A percentile compares a stretch with the other conserved stretches of the same genome.
Evolutionary conservation across 2,329 filamentous ascomycete genomes (phyloP).

Genomic region (Fusarium graminum): DNA sequence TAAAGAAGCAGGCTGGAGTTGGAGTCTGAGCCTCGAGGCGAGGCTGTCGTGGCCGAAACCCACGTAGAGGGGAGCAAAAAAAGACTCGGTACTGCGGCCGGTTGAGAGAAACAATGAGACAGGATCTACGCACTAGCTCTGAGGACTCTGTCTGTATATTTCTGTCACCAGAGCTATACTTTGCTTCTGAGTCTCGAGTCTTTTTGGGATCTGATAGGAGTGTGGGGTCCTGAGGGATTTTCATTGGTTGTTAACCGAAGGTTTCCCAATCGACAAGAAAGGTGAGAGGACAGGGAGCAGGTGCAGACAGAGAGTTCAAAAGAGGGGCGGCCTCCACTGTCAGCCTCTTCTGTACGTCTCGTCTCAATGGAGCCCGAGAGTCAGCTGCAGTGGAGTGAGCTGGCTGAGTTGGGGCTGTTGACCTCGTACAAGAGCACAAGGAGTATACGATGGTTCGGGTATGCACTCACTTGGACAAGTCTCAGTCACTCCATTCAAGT

Average conservation of each 20-base stretch:
- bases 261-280: slow-evolving; percentile 35
- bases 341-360: slow-evolving; percentile 42
- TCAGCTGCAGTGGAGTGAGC: slow-evolving; percentile 37
- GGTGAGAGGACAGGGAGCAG: slow-evolving; percentile 25
- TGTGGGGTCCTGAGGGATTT: slow-evolving; percentile 16
- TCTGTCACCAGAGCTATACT: background rate
- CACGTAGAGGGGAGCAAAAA: slow-evolving; percentile 3
- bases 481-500: background rate
- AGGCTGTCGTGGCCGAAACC: slow-evolving; percentile 47
- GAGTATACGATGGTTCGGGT: slow-evolving; percentile 25
- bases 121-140: background rate
- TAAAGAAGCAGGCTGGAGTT: slow-evolving; percentile 29
- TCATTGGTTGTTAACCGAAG: slow-evolving; percentile 50
- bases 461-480: slow-evolving; percentile 35
- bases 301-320: slow-evolving; percentile 12
- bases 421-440: slow-evolving; percentile 34
- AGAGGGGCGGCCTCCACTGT: slow-evolving; percentile 47
- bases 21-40: slow-evolving; percentile 39
- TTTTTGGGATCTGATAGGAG: background rate
- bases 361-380: slow-evolving; percentile 9
- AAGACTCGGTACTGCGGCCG: slow-evolving; percentile 5
- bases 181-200: background rate
- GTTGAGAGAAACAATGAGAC: background rate
- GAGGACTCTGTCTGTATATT: background rate
- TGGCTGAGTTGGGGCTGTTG: slow-evolving; percentile 31